These are phyloP conservation scores for Amanita jacksonii DNA, from an alignment of 768 basidiomycete genomes.

Conservation along the genomic window DNA sequence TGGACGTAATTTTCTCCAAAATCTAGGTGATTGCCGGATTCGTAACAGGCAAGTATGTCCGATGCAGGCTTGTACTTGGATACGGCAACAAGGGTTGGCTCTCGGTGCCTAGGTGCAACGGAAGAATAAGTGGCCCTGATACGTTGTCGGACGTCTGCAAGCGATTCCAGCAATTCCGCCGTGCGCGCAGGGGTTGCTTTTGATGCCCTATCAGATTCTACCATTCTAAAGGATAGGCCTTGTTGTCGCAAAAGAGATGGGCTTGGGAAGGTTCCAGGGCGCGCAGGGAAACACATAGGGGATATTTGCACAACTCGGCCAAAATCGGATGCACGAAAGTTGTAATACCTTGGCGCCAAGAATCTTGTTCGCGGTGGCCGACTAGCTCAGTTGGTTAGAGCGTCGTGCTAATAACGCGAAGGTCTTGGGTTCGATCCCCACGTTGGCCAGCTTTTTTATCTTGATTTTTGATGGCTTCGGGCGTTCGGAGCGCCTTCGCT, in stretches of 20 bases:
- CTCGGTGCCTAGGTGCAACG: constrained; percentile 11
- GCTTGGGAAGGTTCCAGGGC: no score
- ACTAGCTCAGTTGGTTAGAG: constrained; percentile 93
- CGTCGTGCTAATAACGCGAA: constrained; percentile 85
- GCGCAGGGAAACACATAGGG: no score
- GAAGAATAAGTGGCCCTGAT: constrained; percentile 28
- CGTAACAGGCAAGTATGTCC: constrained; percentile 79
- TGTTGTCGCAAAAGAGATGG: background rate
- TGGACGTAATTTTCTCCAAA: constrained; percentile 99
- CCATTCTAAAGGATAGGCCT: background rate
- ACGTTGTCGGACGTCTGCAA: constrained; percentile 42
- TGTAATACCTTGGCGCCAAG: no score
- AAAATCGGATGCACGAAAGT: no score
- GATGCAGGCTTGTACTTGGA: constrained; percentile 88
- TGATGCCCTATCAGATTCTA: background rate
- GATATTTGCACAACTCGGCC: no score
- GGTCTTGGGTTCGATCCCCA: constrained; percentile 78
- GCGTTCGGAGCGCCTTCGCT: no score
- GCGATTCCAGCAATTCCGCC: constrained; percentile 41
- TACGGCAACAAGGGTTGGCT: constrained; percentile 64
- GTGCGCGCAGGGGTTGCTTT: constrained; percentile 31
- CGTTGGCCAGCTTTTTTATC: constrained; percentile 43
- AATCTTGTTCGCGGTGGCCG: constrained; percentile 43
- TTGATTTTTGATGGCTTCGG: no score
- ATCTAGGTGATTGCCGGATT: constrained; percentile 64